These are phyloP conservation scores for Porcisia deanei DNA, from an alignment of 208 protist genomes.

Conservation along the genomic window DNA sequence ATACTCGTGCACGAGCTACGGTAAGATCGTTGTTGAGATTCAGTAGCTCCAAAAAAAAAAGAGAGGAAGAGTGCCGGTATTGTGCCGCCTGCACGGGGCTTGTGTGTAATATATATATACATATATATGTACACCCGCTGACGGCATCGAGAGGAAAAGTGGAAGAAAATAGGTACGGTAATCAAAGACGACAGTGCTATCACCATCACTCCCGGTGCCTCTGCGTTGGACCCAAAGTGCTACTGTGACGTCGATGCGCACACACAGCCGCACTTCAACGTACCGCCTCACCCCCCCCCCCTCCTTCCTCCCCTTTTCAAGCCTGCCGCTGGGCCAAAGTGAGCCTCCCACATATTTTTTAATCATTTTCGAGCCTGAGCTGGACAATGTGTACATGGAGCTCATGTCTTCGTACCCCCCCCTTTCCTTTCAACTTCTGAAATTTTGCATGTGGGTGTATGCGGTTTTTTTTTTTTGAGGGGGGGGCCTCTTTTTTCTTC, in stretches of 20 bases:
- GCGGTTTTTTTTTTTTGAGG: too few relatives aligned
- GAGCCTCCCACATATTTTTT: constrained; percentile 3
- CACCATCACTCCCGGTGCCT: not conserved
- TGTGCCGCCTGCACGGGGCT: not conserved
- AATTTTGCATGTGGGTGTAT: too few relatives aligned
- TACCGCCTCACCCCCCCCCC: not conserved
- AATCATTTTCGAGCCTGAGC: not conserved
- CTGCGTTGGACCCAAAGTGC: not conserved
- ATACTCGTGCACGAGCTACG: constrained; percentile 61
- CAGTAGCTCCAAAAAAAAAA: constrained; percentile 7
- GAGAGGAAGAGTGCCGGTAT: not conserved
- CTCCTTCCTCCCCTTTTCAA: not conserved
- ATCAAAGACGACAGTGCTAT: not conserved
- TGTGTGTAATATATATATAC: not conserved
- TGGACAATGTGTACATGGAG: not conserved
- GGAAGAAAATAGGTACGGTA: not conserved
- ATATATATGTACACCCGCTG: not conserved
- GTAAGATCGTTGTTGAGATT: constrained; percentile 47
- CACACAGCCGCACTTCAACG: not conserved
- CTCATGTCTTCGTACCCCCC: not conserved
- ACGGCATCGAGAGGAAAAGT: not conserved
- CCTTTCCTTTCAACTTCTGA: not conserved
- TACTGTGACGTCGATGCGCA: not conserved
- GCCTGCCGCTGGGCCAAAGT: not conserved
- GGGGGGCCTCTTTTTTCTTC: too few relatives aligned